Percentiles rank a stretch among this genome's conserved stretches.
These are phyloP conservation scores for Colletotrichum chlorophyti DNA, from an alignment of 2,329 filamentous ascomycete genomes.

Conservation along the genomic window DNA sequence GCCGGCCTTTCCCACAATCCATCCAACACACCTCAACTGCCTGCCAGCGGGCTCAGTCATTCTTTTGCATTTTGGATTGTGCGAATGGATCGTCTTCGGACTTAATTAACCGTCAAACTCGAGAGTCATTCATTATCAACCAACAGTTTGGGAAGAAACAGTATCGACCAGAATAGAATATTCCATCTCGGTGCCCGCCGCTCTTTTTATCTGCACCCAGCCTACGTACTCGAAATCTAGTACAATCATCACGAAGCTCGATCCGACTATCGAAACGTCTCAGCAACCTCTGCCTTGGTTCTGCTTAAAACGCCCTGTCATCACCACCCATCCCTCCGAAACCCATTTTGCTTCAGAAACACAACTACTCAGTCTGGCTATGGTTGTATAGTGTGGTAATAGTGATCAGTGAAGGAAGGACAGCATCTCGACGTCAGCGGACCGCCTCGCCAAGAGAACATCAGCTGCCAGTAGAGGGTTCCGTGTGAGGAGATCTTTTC, in stretches of 20 bases:
- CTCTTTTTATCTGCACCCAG: conserved; percentile 11
- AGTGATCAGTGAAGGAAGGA: conserved; percentile 21
- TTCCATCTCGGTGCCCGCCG: not conserved
- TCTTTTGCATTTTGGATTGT: conserved; percentile 49
- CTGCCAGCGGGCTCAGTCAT: conserved; percentile 65
- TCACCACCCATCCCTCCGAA: conserved; percentile 1
- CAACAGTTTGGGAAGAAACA: no score
- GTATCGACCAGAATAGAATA: not conserved
- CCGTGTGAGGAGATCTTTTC: not conserved
- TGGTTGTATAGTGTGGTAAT: conserved; percentile 12
- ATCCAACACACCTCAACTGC: conserved; percentile 46
- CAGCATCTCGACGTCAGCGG: not conserved
- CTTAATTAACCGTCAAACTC: conserved; percentile 31
- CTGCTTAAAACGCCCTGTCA: not conserved
- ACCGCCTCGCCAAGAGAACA: conserved; percentile 5
- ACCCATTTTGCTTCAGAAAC: not conserved
- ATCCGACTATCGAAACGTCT: not conserved
- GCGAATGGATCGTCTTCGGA: conserved; percentile 22
- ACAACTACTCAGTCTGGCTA: conserved; percentile 13
- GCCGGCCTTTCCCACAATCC: conserved; percentile 45
- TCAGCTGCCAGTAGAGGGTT: conserved; percentile 1
- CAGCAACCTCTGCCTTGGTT: no score
- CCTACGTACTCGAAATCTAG: not conserved
- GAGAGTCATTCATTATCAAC: conserved; percentile 40
- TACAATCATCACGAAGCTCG: not conserved